These are phyloP conservation scores for Rostrohypoxylon terebratum DNA, from an alignment of 495 filamentous ascomycete species.

Conservation along the genomic window DNA sequence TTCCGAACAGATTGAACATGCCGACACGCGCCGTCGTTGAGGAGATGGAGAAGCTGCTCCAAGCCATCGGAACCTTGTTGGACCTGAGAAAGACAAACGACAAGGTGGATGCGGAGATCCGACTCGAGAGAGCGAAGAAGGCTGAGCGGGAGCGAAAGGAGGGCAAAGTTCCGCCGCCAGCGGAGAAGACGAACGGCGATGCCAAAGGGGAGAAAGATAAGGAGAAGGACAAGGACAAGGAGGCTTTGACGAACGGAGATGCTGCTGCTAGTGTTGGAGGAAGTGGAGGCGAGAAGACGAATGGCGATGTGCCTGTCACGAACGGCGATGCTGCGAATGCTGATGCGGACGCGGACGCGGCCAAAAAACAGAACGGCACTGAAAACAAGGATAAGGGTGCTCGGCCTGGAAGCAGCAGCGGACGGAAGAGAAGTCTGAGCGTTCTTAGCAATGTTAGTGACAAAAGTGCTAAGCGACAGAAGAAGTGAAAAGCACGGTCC, in stretches of 20 bases:
- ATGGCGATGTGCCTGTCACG: slow-evolving; percentile 37
- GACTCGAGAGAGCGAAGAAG: slow-evolving; percentile 72
- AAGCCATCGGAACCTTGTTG: slow-evolving; percentile 76
- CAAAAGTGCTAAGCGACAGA: slow-evolving; percentile 77
- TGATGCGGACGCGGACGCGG: background rate
- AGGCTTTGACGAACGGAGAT: slow-evolving; percentile 27
- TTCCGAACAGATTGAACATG: slow-evolving; percentile 83
- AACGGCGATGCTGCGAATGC: slow-evolving; percentile 34
- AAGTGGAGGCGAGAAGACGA: slow-evolving; percentile 34
- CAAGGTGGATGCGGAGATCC: slow-evolving; percentile 86
- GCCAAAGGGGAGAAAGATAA: background rate
- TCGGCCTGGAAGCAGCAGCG: slow-evolving; percentile 49
- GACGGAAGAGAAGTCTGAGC: slow-evolving; percentile 79
- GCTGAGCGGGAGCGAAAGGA: slow-evolving; percentile 66
- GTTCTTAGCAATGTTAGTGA: slow-evolving; percentile 76
- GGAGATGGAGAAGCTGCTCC: slow-evolving; percentile 83
- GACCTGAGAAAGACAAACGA: slow-evolving; percentile 86
- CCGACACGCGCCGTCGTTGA: slow-evolving; percentile 83
- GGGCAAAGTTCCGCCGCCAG: background rate
- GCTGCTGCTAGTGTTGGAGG: slow-evolving; percentile 25
- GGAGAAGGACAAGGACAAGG: slow-evolving; percentile 4
- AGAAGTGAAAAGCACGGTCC: slow-evolving; percentile 62
- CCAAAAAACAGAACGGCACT: slow-evolving; percentile 17
- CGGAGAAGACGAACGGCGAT: slow-evolving; percentile 1
- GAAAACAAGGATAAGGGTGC: slow-evolving; percentile 44